Evolutionary conservation across 257 asterid species (phyloP), one percentile per base, ranked within the genome.

Genomic region (Solanum neorickii): DNA sequence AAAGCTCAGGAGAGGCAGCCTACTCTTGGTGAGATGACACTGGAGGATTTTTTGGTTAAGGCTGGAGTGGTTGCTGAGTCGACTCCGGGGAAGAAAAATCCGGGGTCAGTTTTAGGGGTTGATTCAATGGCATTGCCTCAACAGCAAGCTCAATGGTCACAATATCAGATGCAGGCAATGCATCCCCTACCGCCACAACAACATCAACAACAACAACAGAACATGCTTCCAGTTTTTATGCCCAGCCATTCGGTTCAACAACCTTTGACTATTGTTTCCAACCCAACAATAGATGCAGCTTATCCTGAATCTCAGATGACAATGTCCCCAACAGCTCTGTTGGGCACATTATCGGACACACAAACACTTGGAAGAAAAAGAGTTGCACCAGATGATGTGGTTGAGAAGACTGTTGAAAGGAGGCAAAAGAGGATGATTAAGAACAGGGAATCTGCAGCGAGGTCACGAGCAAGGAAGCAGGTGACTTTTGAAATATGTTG

Each of bases 381-480:
- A 94, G 92, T 86, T 83, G 95, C 94, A n/a, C 93, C 98, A n/a
- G 98, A 92, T 35, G 98, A 92, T 83, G 89, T 94, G 89, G 93
- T 94, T 69, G 98, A 96, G 83, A 95, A 90, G 92, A 92, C 95
- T 82, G 96, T 93, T 62, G 98, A 95, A 86, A 95, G 98, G 92
- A 94, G 98, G 93, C 98, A 95, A 85, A 96, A 96, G 94, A 96
- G 99, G 92, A 96, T 96, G 99, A 94, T 96, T 87, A 96, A 96
- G 94, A 96, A 96, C 77, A 85, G 99, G 93, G 99, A 96, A 89
- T 96, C 99, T 74, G 99, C 99, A 23, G 99, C 99, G 10, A 93
- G 99, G 73, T 96, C 99, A 82, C 93, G 99, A 86, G 99, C 99
- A 44, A 94, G 99, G 91, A 96, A 95, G 90, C 98, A 95, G 98